Evolutionary conservation across 176 grass and related monocot genomes (phyloP).

Genomic region (Zoysia japonica): DNA sequence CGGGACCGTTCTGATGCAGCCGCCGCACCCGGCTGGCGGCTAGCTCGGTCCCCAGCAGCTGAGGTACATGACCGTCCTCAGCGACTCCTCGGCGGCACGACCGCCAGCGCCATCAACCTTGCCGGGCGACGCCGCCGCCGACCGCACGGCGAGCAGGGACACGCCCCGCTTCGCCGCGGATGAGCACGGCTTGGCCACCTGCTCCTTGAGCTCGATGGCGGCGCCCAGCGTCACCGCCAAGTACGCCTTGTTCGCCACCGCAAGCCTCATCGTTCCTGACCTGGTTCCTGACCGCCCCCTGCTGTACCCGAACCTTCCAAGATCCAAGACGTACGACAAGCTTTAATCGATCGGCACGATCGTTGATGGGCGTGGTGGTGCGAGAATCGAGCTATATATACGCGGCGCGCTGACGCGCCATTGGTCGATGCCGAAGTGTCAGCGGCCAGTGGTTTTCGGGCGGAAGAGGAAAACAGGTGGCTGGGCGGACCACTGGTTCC

Average conservation of each 20-base stretch:
- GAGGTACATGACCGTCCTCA: slow-evolving; percentile 79
- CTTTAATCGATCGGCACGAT: not conserved
- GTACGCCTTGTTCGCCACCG: slow-evolving; percentile 54
- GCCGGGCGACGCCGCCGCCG: not conserved
- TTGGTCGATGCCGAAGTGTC: slow-evolving; percentile 1
- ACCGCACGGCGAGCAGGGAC: not conserved
- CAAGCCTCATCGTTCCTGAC: slow-evolving; percentile 44
- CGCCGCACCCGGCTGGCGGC: not conserved
- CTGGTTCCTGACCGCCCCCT: too few species aligned
- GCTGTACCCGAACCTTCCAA: not conserved
- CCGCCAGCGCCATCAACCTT: not conserved
- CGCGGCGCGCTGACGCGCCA: not conserved
- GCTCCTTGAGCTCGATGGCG: slow-evolving; percentile 62
- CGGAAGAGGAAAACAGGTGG: slow-evolving; percentile 36
- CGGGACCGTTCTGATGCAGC: not conserved
- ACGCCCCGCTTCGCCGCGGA: slow-evolving; percentile 9
- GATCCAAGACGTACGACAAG: not conserved
- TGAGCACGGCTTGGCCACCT: slow-evolving; percentile 46
- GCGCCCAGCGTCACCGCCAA: slow-evolving; percentile 57
- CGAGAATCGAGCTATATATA: not conserved
- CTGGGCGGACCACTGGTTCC: slow-evolving; percentile 54
- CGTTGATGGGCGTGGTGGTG: not conserved
- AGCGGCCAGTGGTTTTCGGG: slow-evolving; percentile 58
- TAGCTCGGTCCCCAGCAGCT: slow-evolving; percentile 79
- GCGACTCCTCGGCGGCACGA: slow-evolving; percentile 48